Evolutionary conservation across 306 rosid species (phyloP).

Genomic region (Luffa acutangula): DNA sequence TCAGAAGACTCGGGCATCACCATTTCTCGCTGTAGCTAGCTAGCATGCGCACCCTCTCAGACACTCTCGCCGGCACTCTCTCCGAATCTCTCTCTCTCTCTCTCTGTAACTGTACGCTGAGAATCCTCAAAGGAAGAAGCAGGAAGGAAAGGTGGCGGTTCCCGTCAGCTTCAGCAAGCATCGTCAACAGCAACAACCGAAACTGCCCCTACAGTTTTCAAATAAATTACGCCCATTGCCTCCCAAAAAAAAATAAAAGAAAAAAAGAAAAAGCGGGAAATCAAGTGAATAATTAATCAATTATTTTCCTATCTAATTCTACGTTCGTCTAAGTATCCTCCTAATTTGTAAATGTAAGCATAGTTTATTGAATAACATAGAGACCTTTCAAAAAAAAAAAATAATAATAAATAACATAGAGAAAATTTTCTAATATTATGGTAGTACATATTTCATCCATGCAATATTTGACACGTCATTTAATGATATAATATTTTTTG

Average conservation of each 20-base stretch:
- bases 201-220: background rate
- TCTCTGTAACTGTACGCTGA: background rate
- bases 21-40: slow-evolving; percentile 19
- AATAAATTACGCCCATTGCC: background rate
- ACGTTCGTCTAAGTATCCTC: too few relatives aligned
- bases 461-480: too few relatives aligned
- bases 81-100: background rate
- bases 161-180: background rate
- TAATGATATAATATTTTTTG: too few relatives aligned
- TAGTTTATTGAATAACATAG: too few relatives aligned
- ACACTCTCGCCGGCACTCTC: background rate
- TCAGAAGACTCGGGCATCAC: slow-evolving; percentile 33
- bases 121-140: background rate
- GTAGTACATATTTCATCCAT: too few relatives aligned
- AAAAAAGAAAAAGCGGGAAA: background rate
- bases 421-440: too few relatives aligned
- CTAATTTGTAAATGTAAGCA: too few relatives aligned
- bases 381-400: too few relatives aligned
- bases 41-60: background rate
- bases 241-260: background rate
- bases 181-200: background rate
- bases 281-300: background rate
- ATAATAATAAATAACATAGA: too few relatives aligned
- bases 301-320: background rate
- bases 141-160: slow-evolving; percentile 6